Conservation (phyloP, 371 early-diverging fungal species). For the Mucor saturninus region DNA sequence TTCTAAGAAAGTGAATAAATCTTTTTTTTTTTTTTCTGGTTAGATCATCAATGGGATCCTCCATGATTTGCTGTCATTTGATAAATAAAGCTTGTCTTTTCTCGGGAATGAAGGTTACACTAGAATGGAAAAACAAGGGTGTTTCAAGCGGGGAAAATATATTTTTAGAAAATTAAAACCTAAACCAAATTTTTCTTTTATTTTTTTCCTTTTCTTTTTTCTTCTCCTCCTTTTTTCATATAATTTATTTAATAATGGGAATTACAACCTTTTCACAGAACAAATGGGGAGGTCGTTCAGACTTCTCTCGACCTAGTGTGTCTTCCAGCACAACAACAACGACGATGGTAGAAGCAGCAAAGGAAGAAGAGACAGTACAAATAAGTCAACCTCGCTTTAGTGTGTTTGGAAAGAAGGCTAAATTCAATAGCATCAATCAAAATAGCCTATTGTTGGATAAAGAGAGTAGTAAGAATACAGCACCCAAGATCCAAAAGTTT, state of each 20-base stretch:
- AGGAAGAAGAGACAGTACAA: not conserved
- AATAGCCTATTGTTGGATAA: not conserved
- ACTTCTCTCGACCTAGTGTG: constrained; percentile 14
- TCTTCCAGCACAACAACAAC: constrained; percentile 3
- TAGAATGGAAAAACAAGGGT: not conserved
- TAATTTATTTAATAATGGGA: constrained; percentile 13
- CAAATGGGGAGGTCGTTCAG: constrained; percentile 16
- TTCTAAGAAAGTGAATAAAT: constrained; percentile 5
- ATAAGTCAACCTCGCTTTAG: constrained; percentile 28
- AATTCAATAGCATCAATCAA: constrained; percentile 16
- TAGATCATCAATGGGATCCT: not conserved
- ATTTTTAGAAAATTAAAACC: not conserved
- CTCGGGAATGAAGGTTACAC: not conserved
- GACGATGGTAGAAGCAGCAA: not conserved
- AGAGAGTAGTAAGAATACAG: constrained; percentile 1
- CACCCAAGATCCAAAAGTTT: constrained; percentile 13
- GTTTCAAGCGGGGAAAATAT: constrained; percentile 8
- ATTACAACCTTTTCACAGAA: constrained; percentile 29
- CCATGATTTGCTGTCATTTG: not conserved
- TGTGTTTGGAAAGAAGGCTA: constrained; percentile 29
- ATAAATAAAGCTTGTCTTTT: no score
- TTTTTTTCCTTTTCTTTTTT: constrained; percentile 12
- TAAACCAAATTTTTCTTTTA: constrained; percentile 4
- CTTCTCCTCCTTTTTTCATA: constrained; percentile 8
- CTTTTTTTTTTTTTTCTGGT: not conserved